Base-by-base conservation (phyloP, 2,329 filamentous ascomycete species). In the Epichloe sp. region DNA sequence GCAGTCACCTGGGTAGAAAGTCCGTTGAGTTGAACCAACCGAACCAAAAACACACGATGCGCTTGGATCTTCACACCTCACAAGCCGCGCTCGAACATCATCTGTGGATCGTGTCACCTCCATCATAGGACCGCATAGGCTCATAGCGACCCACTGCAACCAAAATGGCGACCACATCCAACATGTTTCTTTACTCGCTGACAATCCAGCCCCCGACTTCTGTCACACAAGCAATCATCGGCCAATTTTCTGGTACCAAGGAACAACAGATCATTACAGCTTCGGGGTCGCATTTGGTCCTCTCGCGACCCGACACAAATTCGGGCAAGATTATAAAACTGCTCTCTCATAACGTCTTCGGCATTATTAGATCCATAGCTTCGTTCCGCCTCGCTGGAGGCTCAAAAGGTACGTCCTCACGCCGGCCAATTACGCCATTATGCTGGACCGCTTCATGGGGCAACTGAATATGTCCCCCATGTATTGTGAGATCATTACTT, bases 161-260 rank as follows among this genome's bases (percentile, higher is more conserved):
- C 26, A 31, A 4, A 10, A 97, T 97, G 93, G 91, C 93, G 74
- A 95, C 90, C 66, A 95, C 91, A 55, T 96, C 90, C 58, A 91
- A 91, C 68, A 95, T 96, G 88, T 96, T 96, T 69, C 83, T 98
- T 73, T 98, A 98, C 74, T 93, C 88, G 63, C 77, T 98, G 73
- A 97, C 93, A 59, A 83, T 98, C 63, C 89, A 96, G 71, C 85
- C 88, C 60, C 88, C 93, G 37, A 90, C 89, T 58, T 86, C 88
- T 53, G 82, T 95, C 63, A 89, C 85, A 47, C 86, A 95, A 70
- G 90, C 93, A 56, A 85, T 96, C 57, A 78, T 95, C 53, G 94
- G 93, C 60, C 91, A 96, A 72, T 97, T 96, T 70, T 83, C 88
- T 54, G 89, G 91, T 58, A 95, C 88, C 57, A 94, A 91, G 72